Conservation (phyloP, 768 basidiomycete genomes). For the Pisolithus marmoratus region DNA sequence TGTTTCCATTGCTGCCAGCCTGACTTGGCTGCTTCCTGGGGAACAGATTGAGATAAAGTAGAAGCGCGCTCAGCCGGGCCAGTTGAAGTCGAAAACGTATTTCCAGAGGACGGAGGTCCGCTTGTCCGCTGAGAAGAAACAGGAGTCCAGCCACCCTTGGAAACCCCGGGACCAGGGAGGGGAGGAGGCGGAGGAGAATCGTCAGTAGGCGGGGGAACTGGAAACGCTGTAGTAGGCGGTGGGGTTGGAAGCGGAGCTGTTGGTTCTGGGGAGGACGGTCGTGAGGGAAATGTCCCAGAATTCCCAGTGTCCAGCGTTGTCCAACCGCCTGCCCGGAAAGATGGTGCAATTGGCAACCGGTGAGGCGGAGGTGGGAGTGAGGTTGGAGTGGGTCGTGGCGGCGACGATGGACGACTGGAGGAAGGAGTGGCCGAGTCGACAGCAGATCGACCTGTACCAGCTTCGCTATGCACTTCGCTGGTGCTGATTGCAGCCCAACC, state of each 20-base stretch:
- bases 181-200: constrained; percentile 5
- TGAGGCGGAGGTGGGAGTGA: constrained; percentile 8
- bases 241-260: constrained; percentile 16
- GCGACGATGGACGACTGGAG: constrained; percentile 10
- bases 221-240: constrained; percentile 10
- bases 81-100: constrained; percentile 3
- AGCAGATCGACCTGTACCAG: constrained; percentile 12
- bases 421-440: constrained; percentile 19
- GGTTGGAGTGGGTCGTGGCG: constrained; percentile 9
- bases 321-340: constrained; percentile 62
- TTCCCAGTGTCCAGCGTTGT: constrained; percentile 54
- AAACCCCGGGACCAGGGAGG: constrained; percentile 4
- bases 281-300: constrained; percentile 21
- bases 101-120: constrained; percentile 3
- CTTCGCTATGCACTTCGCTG: constrained; percentile 6
- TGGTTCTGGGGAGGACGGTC: constrained; percentile 8
- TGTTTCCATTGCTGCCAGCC: constrained; percentile 54
- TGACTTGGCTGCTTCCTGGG: constrained; percentile 22
- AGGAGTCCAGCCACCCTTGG: constrained; percentile 12
- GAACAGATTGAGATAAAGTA: constrained; percentile 5
- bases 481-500: constrained; percentile 43
- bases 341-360: constrained; percentile 29
- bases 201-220: constrained; percentile 10
- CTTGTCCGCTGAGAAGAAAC: constrained; percentile 2
- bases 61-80: constrained; percentile 2